Evolutionary conservation across 768 basidiomycete species (phyloP), one percentile per base, ranked within the genome.

Genomic region (Holtermanniella nyarrowii): DNA sequence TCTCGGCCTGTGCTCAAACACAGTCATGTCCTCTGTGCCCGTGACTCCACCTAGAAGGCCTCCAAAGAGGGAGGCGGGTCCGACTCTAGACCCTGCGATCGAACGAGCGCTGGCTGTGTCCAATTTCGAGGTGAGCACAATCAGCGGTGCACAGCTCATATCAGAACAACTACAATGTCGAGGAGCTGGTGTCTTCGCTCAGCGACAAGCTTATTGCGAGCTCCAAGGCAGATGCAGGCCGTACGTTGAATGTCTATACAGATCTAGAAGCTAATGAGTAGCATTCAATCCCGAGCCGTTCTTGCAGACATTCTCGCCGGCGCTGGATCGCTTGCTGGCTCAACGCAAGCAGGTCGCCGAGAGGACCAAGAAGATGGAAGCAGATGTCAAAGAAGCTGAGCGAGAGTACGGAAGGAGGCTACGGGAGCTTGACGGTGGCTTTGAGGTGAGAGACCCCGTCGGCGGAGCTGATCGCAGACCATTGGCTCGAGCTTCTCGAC

Each of bases 241-340:
- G 89, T 82, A 63, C 60, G 81, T 85, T 5, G 20, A 42, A 37
- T 40, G 16, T 22, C 25, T 10, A 42, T 27, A 21, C 18, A 16
- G 4, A 39, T n/a, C 40, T 42, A 7, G 12, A 48, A 27, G 11
- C 42, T 52, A 23, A 45, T 51, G 44, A 26, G 26, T 54, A 90
- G 88, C 91, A n/a, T 93, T 93, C 63, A 83, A 93, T 63, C 88
- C 91, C 3, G 84, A 85, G 62, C 88, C 91, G 0, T 95, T 96
- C 73, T 85, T 96, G 54, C 76, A 79, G 48, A 89, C 86, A 3
- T 93, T 99, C 57, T 95, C 97, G 60, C 80, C 81, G 16, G 86
- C 88, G 0, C 83, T 97, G 11, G 90, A 95, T 73, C 81, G 79
- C 48, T 79, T 99, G 26, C 84, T 99, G 55, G 77, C 82, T 1